Evolutionary conservation across 495 filamentous ascomycete genomes (phyloP), one percentile per base, ranked within the genome.

Genomic region (Penicillium robsamsonii): DNA sequence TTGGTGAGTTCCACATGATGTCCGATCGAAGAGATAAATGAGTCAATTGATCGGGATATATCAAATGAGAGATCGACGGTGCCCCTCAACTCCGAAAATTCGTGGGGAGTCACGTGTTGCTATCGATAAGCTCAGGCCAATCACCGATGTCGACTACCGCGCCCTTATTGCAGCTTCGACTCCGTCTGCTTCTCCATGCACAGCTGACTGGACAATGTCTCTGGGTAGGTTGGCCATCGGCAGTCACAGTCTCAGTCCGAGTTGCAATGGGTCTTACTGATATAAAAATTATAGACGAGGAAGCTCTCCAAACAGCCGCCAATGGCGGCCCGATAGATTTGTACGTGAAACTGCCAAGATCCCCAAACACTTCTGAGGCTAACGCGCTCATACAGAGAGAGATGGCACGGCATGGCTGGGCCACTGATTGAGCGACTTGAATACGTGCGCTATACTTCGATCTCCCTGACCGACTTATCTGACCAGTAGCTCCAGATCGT

Each of bases 261-360:
- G 12, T 13, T n/a, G 17, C 17, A 5, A 30, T 31, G 2, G 3
- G 27, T 18, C 3, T 48, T 33, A 41, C 60, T 68, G 17, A 64
- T 12, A 3, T 29, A 13, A 7, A 12, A 7, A 9, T 38, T 29
- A 65, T 55, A 73, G 83, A 85, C 59, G 85, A 91, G 64, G 81
- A 82, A 66, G 72, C 87, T 59, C 75, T 94, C 44, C 75, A 78
- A 61, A 71, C 66, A 59, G 79, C 83, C 70, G 86, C 87, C 60
- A 75, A 80, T 59, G 87, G 87, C 70, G 85, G 84, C 41, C 71
- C 77, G 24, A 84, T 93, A 70, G 84, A 90, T 59, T 78, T 81
- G 90, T 92, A 81, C 70, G 77, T 67, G 37, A 60, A 45, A 3
- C 37, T 52, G 40, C n/a, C 18, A 38, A 9, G 38, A 45, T 46